Base-by-base conservation (phyloP, 75 land plant species). In the Picea sitchensis region DNA sequence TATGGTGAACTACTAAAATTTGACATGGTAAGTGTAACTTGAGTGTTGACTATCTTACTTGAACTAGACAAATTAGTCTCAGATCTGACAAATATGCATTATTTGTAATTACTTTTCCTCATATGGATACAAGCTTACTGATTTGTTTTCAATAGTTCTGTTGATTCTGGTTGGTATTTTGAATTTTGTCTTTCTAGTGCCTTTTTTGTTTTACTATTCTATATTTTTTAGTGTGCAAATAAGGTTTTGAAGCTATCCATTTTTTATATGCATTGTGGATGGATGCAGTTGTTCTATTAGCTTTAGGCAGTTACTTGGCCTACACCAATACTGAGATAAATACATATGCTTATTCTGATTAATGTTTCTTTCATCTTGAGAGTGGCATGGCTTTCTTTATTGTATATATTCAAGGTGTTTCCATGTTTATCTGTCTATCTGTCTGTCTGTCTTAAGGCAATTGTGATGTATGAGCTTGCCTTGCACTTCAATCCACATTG, bases 1-100 rank as follows among this genome's bases (percentile, higher is more conserved):
- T 96, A 96, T 85, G 99, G 99, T 61, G 99, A 96, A 85, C 88
- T 94, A 92, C 88, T 96, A 78, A 92, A 92, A 79, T 96, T 95
- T 87, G 98, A 96, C 76, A 94, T 90, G 99, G 98, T 96, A 76
- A 76, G 85, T 64, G 23, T 73, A 7, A 78, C 41, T 38, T 14
- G 74, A 44, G 74, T n/a, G 36, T 44, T 38, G 41, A 69, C 13
- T 38, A 69, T 4, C 14, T 38, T 14, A 67, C 51, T 47, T 51
- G 9, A 41, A 32, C 44, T 68, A 38, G 2, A 7, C 47, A 69
- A 41, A 7, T 34, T 12, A 69, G 8, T 69, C 47, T 15, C 23
- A 69, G 0, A 38, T 38, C 21, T 69, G 47, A 69, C 21, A 65
- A 69, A 8, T 20, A 8, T 69, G 56, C 56, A 68, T 69, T 9